Evolutionary conservation across 1,284 basidiomycete genomes (phyloP), one percentile per base, ranked within the genome.

Genomic region (Lentinula novae-zelandiae): DNA sequence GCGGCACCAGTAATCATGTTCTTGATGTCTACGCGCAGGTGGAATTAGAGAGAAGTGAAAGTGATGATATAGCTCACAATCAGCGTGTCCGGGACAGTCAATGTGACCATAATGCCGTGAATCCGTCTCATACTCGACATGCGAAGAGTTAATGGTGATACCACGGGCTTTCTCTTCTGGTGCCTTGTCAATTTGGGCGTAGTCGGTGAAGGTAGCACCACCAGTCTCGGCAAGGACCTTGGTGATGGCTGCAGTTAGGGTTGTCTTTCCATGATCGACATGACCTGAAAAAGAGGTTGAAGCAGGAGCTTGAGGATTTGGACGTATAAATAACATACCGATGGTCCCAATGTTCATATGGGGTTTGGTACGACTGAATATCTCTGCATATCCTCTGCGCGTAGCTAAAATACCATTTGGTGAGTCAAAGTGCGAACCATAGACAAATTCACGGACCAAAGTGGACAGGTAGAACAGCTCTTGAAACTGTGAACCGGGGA

Each of bases 1-100:
- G 97, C 96, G 61, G 96, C 96, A 80, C 96, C 96, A 64, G 97
- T 99, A 72, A 99, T 99, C 96, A 99, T 99, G 86, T 98, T 98
- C 76, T 95, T 93, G 75, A 93, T 93, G 75, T 93, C 90, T 93
- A 62, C 12, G 49, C 22, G n/a, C 17, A 51, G 33, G 15, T 58
- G 49, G 63, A 52, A 67, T 34, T 53, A 39, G 13, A 52, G 38
- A 51, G 10, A 17, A 17, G 33, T 58, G 44, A 22, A 44, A 33
- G 27, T 27, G 3, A 27, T 27, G 3, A 27, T 4, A 0, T 27
- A 34, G 75, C 86, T 69, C 62, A 92, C 92, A 95, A 81, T 95
- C 93, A 63, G 92, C 92, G 72, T 95, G 93, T 71, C 93, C 93
- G 36, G 96, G 96, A 80, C 97, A 99, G 81, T 99, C 97, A 75